phyloP scores from a whole-genome alignment of 1,139 yeast genomes.

The Suhomyces taliae region DNA sequence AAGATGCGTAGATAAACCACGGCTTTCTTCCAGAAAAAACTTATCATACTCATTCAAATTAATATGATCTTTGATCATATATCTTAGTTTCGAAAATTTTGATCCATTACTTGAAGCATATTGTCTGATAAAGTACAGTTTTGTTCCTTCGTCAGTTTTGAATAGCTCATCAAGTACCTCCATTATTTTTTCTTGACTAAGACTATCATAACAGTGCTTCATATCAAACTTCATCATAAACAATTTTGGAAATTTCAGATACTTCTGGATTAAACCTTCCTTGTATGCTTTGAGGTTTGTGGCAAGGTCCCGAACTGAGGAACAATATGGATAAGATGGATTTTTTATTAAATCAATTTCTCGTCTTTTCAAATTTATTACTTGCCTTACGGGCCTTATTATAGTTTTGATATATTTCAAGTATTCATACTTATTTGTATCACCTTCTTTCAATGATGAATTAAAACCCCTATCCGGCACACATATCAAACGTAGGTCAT shows the following conservation, averaged over 20 bases:
- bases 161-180: conserved; percentile 28
- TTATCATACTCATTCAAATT: conserved; percentile 17
- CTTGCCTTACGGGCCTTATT: conserved; percentile 36
- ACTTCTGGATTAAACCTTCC: conserved; percentile 14
- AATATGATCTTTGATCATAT: conserved; percentile 13
- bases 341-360: background rate
- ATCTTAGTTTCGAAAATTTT: conserved; percentile 13
- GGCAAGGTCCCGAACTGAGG: conserved; percentile 30
- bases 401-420: conserved; percentile 23
- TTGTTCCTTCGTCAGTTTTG: conserved; percentile 20
- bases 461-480: conserved; percentile 43
- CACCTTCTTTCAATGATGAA: conserved; percentile 3
- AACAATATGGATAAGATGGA: conserved; percentile 21
- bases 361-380: conserved; percentile 13
- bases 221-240: conserved; percentile 75
- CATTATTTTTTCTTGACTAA: conserved; percentile 53
- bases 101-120: conserved; percentile 13
- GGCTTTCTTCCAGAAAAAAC: background rate
- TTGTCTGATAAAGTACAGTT: conserved; percentile 26
- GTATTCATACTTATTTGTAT: conserved; percentile 20
- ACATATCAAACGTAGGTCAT: conserved; percentile 60
- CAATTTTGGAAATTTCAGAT: conserved; percentile 34
- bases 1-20: background rate
- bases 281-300: conserved; percentile 24
- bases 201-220: conserved; percentile 73